Conservation (phyloP, 176 grass and related monocot genomes). For the Aegilops sharonensis region DNA sequence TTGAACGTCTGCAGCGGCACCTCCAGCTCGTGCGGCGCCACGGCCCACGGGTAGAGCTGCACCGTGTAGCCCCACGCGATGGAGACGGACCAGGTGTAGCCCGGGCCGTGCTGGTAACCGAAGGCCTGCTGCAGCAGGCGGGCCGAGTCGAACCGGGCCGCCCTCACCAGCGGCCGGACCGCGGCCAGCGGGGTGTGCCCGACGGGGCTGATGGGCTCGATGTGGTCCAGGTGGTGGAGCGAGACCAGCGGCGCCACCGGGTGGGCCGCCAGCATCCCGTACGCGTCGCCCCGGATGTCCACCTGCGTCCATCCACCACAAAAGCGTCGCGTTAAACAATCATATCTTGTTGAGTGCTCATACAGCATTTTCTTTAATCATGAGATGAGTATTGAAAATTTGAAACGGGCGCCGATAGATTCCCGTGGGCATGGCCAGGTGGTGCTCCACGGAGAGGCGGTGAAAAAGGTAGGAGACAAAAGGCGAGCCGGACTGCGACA, state of each 20-base stretch:
- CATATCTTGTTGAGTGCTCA: not conserved
- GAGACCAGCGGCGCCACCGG: constrained; percentile 79
- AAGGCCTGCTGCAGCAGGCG: constrained; percentile 68
- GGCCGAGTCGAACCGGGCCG: constrained; percentile 50
- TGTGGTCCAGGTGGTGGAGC: constrained; percentile 81
- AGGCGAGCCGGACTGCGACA: not conserved
- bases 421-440: constrained; percentile 6
- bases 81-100: constrained; percentile 66
- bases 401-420: not conserved
- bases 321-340: not conserved
- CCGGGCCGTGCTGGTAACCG: constrained; percentile 63
- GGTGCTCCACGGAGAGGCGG: not conserved
- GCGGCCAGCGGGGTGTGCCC: constrained; percentile 40
- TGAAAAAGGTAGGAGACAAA: not conserved
- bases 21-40: constrained; percentile 52
- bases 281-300: constrained; percentile 73
- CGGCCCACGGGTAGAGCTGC: constrained; percentile 61
- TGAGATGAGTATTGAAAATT: no score
- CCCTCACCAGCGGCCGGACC: constrained; percentile 35
- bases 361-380: no score
- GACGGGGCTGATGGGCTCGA: constrained; percentile 52
- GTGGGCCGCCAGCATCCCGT: constrained; percentile 84
- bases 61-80: constrained; percentile 80
- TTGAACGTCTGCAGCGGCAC: constrained; percentile 73
- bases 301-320: constrained; percentile 27